These are phyloP conservation scores for Venturia pyrina DNA, from an alignment of 2,329 filamentous ascomycete species.

Conservation along the genomic window DNA sequence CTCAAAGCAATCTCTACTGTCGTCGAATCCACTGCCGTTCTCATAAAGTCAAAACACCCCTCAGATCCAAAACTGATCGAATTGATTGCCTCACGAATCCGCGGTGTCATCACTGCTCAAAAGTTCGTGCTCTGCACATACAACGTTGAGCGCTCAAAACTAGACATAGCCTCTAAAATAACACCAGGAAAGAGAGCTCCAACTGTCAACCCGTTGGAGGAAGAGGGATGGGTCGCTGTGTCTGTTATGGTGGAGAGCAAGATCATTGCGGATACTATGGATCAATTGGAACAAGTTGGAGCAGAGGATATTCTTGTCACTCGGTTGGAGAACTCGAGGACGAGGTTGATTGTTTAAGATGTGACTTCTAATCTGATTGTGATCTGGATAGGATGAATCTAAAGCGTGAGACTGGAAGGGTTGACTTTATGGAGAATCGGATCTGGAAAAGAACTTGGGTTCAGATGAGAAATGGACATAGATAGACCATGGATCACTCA, in stretches of 20 bases:
- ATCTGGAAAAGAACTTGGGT: not conserved
- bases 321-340: constrained; percentile 72
- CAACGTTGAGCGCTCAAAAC: constrained; percentile 67
- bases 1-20: constrained; percentile 92
- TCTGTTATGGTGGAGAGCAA: constrained; percentile 89
- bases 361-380: not conserved
- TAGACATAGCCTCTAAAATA: constrained; percentile 60
- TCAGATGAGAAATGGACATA: not conserved
- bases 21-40: constrained; percentile 72
- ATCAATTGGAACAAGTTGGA: constrained; percentile 64
- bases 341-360: constrained; percentile 16
- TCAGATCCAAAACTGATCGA: constrained; percentile 73
- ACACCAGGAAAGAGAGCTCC: constrained; percentile 91
- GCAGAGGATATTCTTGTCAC: constrained; percentile 79
- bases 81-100: constrained; percentile 76
- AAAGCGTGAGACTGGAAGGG: not conserved
- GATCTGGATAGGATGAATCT: not conserved
- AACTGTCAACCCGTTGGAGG: constrained; percentile 81
- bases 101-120: constrained; percentile 88
- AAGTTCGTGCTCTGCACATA: constrained; percentile 93
- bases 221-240: constrained; percentile 88
- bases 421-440: not conserved
- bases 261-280: constrained; percentile 77
- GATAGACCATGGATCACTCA: not conserved
- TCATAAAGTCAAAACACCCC: constrained; percentile 82